These are phyloP conservation scores for Dryadomyces quercivorus DNA, from an alignment of 2,329 filamentous ascomycete species.

Conservation along the genomic window DNA sequence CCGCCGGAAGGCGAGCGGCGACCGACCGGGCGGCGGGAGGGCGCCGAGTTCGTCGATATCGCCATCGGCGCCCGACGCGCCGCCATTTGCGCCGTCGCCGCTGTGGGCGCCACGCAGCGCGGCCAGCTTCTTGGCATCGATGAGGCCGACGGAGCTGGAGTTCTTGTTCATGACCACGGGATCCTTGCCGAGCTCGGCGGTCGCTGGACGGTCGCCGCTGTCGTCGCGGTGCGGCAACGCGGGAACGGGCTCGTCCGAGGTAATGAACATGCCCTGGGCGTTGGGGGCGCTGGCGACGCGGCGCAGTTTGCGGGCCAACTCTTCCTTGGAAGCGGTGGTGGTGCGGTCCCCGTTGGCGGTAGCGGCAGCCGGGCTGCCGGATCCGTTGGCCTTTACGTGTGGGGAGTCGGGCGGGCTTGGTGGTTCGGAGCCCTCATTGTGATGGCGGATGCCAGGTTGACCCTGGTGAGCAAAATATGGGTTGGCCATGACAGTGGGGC, in stretches of 20 bases:
- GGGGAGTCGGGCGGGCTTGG: conserved; percentile 89
- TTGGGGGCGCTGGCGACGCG: conserved; percentile 95
- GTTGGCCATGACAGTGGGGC: conserved; percentile 87
- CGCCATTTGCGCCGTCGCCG: conserved; percentile 22
- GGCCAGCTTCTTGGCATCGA: conserved; percentile 27
- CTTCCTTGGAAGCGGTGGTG: conserved; percentile 76
- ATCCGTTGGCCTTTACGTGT: conserved; percentile 50
- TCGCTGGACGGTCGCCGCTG: conserved; percentile 58
- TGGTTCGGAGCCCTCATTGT: conserved; percentile 86
- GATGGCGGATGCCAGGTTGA: conserved; percentile 81
- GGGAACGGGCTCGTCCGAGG: neutral
- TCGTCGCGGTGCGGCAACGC: conserved; percentile 1
- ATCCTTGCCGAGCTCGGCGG: conserved; percentile 78
- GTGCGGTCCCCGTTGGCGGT: conserved; percentile 55
- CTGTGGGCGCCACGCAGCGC: conserved; percentile 12
- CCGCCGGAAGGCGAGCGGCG: conserved; percentile 68
- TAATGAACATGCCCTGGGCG: conserved; percentile 78
- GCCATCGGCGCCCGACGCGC: conserved; percentile 15
- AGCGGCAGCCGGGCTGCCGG: conserved; percentile 18
- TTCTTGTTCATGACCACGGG: conserved; percentile 51
- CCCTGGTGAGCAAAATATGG: conserved; percentile 97
- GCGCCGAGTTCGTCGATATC: conserved; percentile 42
- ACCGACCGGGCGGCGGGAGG: conserved; percentile 55
- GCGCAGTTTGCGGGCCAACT: conserved; percentile 81
- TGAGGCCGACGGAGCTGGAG: conserved; percentile 30